phyloP scores from a whole-genome alignment of 257 asterid genomes.

The Forsythia viridissima region DNA sequence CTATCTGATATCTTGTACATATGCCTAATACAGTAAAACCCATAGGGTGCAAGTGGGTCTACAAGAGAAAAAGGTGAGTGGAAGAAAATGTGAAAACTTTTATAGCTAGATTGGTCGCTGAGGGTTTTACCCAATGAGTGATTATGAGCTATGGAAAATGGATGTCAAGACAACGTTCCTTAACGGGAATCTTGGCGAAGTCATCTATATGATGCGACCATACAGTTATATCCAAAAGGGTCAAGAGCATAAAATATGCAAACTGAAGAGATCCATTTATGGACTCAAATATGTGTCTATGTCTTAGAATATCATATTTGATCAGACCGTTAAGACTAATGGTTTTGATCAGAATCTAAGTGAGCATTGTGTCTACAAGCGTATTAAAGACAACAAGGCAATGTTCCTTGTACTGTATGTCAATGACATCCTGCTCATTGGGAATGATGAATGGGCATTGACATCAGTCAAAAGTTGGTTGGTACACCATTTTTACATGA shows the following conservation, averaged over 20 bases:
- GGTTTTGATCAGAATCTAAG: neutral
- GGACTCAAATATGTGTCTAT: neutral
- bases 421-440: neutral
- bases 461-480: neutral
- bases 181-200: too few relatives aligned
- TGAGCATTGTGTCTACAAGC: neutral
- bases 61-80: neutral
- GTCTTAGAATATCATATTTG: neutral
- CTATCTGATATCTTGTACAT: neutral
- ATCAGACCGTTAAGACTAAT: neutral
- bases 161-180: too few relatives aligned
- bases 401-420: neutral
- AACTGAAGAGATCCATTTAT: neutral
- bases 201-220: too few relatives aligned
- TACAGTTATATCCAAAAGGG: too few relatives aligned
- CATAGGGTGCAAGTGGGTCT: neutral
- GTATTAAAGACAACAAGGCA: neutral
- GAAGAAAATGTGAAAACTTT: neutral
- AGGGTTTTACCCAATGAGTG: neutral
- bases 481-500: neutral
- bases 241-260: neutral
- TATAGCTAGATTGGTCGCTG: neutral
- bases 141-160: too few relatives aligned
- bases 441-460: neutral
- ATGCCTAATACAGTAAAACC: neutral